Evolutionary conservation across 768 basidiomycete genomes (phyloP).

Genomic region (Suillus hirtellus): DNA sequence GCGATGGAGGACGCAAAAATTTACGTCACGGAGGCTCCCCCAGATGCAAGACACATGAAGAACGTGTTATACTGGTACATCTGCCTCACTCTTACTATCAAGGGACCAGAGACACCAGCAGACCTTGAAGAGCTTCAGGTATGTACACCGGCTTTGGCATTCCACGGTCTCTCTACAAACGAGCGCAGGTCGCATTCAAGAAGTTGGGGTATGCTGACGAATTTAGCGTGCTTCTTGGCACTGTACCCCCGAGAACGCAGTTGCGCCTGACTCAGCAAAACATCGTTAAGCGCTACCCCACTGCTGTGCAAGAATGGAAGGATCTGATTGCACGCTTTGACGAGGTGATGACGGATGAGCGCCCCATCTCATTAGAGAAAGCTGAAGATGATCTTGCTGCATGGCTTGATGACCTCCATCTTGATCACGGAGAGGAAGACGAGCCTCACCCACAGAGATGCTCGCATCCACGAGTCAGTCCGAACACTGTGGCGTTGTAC

Average conservation of each 20-base stretch:
- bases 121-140: conserved; percentile 57
- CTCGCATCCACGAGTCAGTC: conserved; percentile 46
- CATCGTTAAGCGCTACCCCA: conserved; percentile 46
- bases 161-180: background rate
- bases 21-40: conserved; percentile 57
- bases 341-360: conserved; percentile 27
- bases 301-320: conserved; percentile 49
- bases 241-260: conserved; percentile 49
- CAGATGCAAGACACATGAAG: conserved; percentile 62
- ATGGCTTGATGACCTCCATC: conserved; percentile 54
- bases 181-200: conserved; percentile 35
- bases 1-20: conserved; percentile 60
- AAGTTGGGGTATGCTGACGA: conserved; percentile 55
- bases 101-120: conserved; percentile 48
- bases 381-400: conserved; percentile 57
- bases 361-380: conserved; percentile 37
- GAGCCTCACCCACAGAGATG: conserved; percentile 30
- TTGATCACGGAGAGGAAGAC: conserved; percentile 39
- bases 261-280: conserved; percentile 53
- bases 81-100: conserved; percentile 50
- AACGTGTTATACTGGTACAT: conserved; percentile 62
- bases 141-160: conserved; percentile 7
- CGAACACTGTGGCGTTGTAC: conserved; percentile 53
- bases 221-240: conserved; percentile 47
- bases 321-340: conserved; percentile 40